Percentiles rank a stretch among this genome's conserved stretches.
These are phyloP conservation scores for Trametes elegans DNA, from an alignment of 768 basidiomycete species.

Conservation along the genomic window DNA sequence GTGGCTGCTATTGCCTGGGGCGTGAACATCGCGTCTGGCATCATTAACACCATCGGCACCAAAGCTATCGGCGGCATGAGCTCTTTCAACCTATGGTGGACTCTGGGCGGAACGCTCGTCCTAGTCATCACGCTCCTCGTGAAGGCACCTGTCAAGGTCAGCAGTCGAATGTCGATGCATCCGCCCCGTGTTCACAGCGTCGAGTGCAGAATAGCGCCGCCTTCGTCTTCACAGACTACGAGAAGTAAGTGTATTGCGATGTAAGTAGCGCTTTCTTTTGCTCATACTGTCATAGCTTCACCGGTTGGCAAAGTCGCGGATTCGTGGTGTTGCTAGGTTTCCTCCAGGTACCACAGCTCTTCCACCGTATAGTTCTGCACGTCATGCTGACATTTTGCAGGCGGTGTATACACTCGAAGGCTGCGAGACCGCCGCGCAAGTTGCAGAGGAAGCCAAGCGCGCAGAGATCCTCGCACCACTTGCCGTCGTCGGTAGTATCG, in stretches of 20 bases:
- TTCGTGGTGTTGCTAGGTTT: slow-evolving; percentile 61
- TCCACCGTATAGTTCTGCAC: too few species aligned
- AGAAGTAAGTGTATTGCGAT: slow-evolving; percentile 39
- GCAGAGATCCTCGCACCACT: slow-evolving; percentile 57
- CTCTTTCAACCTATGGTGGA: slow-evolving; percentile 60
- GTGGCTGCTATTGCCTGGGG: slow-evolving; percentile 56
- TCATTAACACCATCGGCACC: slow-evolving; percentile 55
- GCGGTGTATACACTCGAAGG: slow-evolving; percentile 62
- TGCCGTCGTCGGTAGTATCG: slow-evolving; percentile 54
- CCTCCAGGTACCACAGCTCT: slow-evolving; percentile 41
- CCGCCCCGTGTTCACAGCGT: background rate
- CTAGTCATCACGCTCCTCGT: slow-evolving; percentile 56
- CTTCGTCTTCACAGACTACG: slow-evolving; percentile 56
- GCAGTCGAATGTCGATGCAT: background rate
- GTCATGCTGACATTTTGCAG: slow-evolving; percentile 21
- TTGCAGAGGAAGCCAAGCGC: slow-evolving; percentile 56
- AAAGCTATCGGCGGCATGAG: slow-evolving; percentile 57
- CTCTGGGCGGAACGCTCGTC: slow-evolving; percentile 54
- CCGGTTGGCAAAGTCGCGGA: slow-evolving; percentile 50
- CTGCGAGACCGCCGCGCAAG: slow-evolving; percentile 62
- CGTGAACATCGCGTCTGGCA: slow-evolving; percentile 51
- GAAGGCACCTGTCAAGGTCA: slow-evolving; percentile 52
- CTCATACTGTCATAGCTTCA: slow-evolving; percentile 39
- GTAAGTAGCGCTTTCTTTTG: background rate
- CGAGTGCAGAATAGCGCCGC: slow-evolving; percentile 44